Evolutionary conservation across 1,284 basidiomycete species (phyloP).

Genomic region (Ustilago crameri): DNA sequence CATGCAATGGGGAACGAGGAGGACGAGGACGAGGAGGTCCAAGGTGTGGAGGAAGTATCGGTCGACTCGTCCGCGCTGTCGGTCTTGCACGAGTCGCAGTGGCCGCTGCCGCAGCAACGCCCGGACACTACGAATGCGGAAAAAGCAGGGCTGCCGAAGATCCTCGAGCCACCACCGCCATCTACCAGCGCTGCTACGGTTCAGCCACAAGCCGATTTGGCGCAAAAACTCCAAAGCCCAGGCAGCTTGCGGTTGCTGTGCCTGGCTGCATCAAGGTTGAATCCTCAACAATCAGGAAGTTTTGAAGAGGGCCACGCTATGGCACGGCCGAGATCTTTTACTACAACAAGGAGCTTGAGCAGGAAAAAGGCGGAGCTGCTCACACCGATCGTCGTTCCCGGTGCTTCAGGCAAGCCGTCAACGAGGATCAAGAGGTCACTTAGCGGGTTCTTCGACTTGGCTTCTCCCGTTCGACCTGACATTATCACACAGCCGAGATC

Average conservation of each 20-base stretch:
- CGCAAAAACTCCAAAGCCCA: conserved; percentile 17
- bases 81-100: conserved; percentile 8
- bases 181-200: too few relatives aligned
- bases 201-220: too few relatives aligned
- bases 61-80: background rate
- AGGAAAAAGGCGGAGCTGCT: background rate
- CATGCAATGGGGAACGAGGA: background rate
- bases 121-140: background rate
- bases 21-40: too few relatives aligned
- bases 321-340: too few relatives aligned
- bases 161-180: background rate
- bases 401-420: too few relatives aligned
- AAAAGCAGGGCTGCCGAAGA: background rate
- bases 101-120: conserved; percentile 5
- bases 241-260: conserved; percentile 28
- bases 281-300: too few relatives aligned
- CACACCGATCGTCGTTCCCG: background rate
- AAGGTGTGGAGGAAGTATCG: too few relatives aligned
- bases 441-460: conserved; percentile 24
- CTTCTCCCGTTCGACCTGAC: conserved; percentile 5
- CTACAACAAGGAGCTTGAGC: too few relatives aligned
- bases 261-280: conserved; percentile 17
- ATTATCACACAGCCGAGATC: too few relatives aligned
- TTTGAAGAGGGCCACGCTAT: too few relatives aligned
- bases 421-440: conserved; percentile 18